phyloP scores from a whole-genome alignment of 2,329 filamentous ascomycete genomes.

The Venturia carpophila region DNA sequence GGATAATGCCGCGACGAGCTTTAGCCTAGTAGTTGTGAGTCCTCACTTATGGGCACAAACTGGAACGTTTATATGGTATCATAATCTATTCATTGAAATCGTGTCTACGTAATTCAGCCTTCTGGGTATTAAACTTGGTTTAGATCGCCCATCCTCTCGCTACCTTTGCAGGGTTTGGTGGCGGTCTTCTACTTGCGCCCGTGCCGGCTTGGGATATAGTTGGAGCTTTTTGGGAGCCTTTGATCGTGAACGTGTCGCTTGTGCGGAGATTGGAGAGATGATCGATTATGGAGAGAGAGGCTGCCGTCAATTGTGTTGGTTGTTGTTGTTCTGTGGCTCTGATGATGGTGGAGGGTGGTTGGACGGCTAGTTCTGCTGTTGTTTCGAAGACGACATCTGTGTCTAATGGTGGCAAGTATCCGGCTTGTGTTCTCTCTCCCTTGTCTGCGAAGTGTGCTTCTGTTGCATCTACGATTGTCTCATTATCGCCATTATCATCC shows the following conservation, averaged over 20 bases:
- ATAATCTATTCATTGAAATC: neutral
- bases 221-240: neutral
- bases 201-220: slow-evolving; percentile 12
- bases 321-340: neutral
- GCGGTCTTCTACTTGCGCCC: slow-evolving; percentile 11
- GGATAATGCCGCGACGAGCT: no score
- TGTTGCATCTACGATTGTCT: slow-evolving; percentile 27
- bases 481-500: slow-evolving; percentile 32
- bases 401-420: neutral
- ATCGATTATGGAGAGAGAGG: slow-evolving; percentile 5
- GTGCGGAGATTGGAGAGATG: slow-evolving; percentile 11
- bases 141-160: slow-evolving; percentile 14
- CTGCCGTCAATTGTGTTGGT: slow-evolving; percentile 8
- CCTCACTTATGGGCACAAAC: neutral
- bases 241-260: neutral
- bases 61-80: neutral
- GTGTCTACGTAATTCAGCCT: neutral
- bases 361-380: neutral
- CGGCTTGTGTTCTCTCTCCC: slow-evolving; percentile 28
- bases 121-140: neutral
- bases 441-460: slow-evolving; percentile 22
- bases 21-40: no score
- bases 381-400: neutral
- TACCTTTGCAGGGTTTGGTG: slow-evolving; percentile 15
- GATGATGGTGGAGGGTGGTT: neutral